These are phyloP conservation scores for Sugiyamaella lignohabitans DNA, from an alignment of 805 yeast genomes.

Conservation along the genomic window DNA sequence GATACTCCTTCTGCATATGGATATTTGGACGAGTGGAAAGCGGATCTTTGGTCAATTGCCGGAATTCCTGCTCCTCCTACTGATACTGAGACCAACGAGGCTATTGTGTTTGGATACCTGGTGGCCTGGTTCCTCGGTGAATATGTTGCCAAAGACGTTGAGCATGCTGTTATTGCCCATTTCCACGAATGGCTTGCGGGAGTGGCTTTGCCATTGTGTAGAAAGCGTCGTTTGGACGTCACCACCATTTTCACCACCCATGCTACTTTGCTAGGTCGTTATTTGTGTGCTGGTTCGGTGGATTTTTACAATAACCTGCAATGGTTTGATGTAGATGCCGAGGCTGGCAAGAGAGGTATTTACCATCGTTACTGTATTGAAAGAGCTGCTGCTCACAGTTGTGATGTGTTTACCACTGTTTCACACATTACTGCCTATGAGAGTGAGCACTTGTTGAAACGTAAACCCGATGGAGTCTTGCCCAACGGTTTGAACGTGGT, in stretches of 20 bases:
- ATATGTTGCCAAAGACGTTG: conserved; percentile 72
- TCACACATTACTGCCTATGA: conserved; percentile 97
- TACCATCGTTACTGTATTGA: conserved; percentile 96
- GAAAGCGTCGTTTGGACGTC: conserved; percentile 86
- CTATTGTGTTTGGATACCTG: conserved; percentile 83
- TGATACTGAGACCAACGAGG: conserved; percentile 86
- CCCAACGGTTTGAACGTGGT: conserved; percentile 96
- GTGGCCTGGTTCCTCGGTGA: conserved; percentile 98
- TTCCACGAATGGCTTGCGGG: conserved; percentile 99
- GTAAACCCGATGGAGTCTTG: conserved; percentile 96
- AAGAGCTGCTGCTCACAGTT: conserved; percentile 90
- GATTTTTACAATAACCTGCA: conserved; percentile 91
- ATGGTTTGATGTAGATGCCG: conserved; percentile 89
- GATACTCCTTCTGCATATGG: conserved; percentile 70
- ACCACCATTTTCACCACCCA: conserved; percentile 96
- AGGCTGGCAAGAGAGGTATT: conserved; percentile 96
- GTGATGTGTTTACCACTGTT: conserved; percentile 96
- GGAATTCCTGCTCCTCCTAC: conserved; percentile 91
- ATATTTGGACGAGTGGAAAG: conserved; percentile 84
- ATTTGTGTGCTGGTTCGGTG: conserved; percentile 91
- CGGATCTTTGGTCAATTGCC: conserved; percentile 83
- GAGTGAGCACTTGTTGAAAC: conserved; percentile 81
- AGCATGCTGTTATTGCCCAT: conserved; percentile 86
- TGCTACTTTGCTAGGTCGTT: conserved; percentile 91
- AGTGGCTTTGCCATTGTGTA: conserved; percentile 85